A percentile compares a stretch with the other conserved stretches of the same genome.
Evolutionary conservation across 345 rosid genomes (phyloP).

Genomic region (Citrus trifoliata): DNA sequence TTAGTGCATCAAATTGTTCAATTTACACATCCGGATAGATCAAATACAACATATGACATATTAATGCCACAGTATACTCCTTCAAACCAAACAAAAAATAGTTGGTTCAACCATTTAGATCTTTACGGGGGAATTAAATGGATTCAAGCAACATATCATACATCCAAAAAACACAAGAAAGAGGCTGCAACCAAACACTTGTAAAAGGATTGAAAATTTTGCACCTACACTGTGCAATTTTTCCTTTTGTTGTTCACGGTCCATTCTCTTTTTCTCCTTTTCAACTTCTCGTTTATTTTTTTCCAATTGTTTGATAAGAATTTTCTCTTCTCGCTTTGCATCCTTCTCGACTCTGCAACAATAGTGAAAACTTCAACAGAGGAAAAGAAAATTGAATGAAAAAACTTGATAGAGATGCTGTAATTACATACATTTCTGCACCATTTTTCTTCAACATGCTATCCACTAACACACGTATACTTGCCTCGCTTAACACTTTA

Average conservation of each 20-base stretch:
- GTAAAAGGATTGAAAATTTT: background rate
- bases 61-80: background rate
- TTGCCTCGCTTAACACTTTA: constrained; percentile 57
- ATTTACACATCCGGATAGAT: background rate
- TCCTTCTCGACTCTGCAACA: constrained; percentile 54
- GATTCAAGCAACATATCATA: background rate
- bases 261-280: constrained; percentile 75
- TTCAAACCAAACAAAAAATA: background rate
- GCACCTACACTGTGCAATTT: constrained; percentile 52
- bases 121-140: background rate
- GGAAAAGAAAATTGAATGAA: background rate
- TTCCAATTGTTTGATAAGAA: constrained; percentile 65
- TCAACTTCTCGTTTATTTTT: constrained; percentile 62
- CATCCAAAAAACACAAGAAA: background rate
- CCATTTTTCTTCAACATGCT: constrained; percentile 51
- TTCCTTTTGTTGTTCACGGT: constrained; percentile 61
- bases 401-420: constrained; percentile 1
- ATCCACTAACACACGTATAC: constrained; percentile 51
- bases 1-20: too few species aligned
- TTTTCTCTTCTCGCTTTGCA: constrained; percentile 56
- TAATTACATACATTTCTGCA: constrained; percentile 50
- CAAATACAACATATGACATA: background rate
- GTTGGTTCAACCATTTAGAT: background rate
- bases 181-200: background rate
- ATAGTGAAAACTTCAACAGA: constrained; percentile 1